Evolutionary conservation across 1,284 basidiomycete genomes (phyloP).

Genomic region (Trichosporon asahii): DNA sequence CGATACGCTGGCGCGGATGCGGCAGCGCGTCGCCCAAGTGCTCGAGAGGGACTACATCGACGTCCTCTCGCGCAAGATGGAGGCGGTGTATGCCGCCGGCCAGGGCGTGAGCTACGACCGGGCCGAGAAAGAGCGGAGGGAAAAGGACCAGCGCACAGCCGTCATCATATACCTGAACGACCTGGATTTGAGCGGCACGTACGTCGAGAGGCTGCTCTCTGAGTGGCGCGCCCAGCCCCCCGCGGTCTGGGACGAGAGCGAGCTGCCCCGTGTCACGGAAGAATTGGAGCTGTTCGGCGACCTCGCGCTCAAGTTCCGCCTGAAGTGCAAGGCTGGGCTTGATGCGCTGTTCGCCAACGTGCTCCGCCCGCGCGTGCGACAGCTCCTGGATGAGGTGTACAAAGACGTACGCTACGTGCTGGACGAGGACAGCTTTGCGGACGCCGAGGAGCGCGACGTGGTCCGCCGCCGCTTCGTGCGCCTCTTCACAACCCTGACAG

Average conservation of each 20-base stretch:
- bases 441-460: slow-evolving; percentile 77
- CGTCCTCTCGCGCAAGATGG: slow-evolving; percentile 74
- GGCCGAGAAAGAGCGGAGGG: slow-evolving; percentile 63
- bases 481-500: slow-evolving; percentile 76
- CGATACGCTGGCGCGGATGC: slow-evolving; percentile 59
- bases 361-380: slow-evolving; percentile 76
- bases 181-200: slow-evolving; percentile 77
- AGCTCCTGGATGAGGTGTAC: slow-evolving; percentile 80
- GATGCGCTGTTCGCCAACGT: slow-evolving; percentile 94
- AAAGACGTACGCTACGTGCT: slow-evolving; percentile 82
- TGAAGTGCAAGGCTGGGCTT: slow-evolving; percentile 71
- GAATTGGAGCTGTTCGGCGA: slow-evolving; percentile 40
- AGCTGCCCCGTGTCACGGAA: slow-evolving; percentile 52
- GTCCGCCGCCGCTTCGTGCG: slow-evolving; percentile 82
- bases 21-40: slow-evolving; percentile 64
- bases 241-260: slow-evolving; percentile 62
- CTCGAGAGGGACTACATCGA: slow-evolving; percentile 76
- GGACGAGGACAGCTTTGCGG: slow-evolving; percentile 79
- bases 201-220: slow-evolving; percentile 73
- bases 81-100: slow-evolving; percentile 71
- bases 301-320: slow-evolving; percentile 63
- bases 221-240: slow-evolving; percentile 63
- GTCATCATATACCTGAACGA: slow-evolving; percentile 86
- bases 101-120: slow-evolving; percentile 32
- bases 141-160: slow-evolving; percentile 68